Evolutionary conservation across 129 eudicot genomes (phyloP).

Genomic region (Arctium lappa): DNA sequence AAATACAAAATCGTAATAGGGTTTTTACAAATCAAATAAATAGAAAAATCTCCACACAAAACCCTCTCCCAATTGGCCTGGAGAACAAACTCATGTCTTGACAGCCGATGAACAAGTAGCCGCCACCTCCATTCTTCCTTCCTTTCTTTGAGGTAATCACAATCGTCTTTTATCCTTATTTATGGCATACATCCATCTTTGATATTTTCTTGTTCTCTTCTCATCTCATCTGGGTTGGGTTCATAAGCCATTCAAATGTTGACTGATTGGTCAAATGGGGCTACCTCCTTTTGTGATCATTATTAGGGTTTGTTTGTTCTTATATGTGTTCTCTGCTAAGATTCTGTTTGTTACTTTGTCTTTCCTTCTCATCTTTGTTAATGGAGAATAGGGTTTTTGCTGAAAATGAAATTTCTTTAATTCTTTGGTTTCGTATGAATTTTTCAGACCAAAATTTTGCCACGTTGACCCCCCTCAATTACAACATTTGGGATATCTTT

Average conservation of each 20-base stretch:
- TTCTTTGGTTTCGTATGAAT: neutral
- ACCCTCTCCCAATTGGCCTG: conserved; percentile 29
- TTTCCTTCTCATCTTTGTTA: conserved; percentile 9
- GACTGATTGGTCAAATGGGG: conserved; percentile 30
- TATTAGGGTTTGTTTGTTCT: neutral
- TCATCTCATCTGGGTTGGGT: neutral
- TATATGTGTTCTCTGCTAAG: neutral
- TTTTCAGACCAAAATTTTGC: neutral
- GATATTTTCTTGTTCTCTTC: neutral
- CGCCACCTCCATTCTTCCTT: conserved; percentile 32
- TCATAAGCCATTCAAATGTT: conserved; percentile 13
- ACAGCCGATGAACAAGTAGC: conserved; percentile 24
- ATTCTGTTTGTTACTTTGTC: neutral
- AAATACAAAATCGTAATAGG: conserved; percentile 13
- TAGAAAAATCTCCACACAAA: conserved; percentile 25
- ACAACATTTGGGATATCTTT: neutral
- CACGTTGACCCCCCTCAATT: neutral
- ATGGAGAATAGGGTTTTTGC: conserved; percentile 4
- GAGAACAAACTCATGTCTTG: conserved; percentile 26
- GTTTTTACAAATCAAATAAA: conserved; percentile 2
- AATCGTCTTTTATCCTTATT: neutral
- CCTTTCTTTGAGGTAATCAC: conserved; percentile 32
- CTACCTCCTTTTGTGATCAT: conserved; percentile 9
- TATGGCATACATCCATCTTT: neutral
- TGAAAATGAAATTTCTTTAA: neutral